A percentile compares a stretch with the other conserved stretches of the same genome.
phyloP scores from a whole-genome alignment of 345 rosid species.

The Brassica incana region DNA sequence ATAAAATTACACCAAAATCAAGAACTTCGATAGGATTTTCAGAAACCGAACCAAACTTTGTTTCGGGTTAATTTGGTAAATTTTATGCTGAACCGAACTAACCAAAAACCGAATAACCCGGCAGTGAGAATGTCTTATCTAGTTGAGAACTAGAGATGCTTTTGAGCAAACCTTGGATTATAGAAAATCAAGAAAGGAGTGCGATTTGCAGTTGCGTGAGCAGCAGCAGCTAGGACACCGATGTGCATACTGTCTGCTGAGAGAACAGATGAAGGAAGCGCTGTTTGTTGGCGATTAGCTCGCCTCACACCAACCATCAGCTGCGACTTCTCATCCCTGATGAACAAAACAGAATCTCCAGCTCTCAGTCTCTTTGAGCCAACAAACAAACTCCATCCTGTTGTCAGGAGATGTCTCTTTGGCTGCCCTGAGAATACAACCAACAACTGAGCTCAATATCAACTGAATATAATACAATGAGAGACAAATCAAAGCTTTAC shows the following conservation, averaged over 20 bases:
- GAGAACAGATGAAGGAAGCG: constrained; percentile 87
- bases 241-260: constrained; percentile 99
- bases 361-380: constrained; percentile 96
- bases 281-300: constrained; percentile 87
- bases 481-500: constrained; percentile 27
- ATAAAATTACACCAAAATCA: no score
- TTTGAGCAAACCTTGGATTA: constrained; percentile 76
- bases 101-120: no score
- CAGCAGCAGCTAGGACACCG: constrained; percentile 99
- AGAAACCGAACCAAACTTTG: no score
- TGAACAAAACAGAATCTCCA: constrained; percentile 94
- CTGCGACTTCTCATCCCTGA: constrained; percentile 97
- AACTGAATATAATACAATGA: neutral
- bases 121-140: no score
- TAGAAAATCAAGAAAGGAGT: constrained; percentile 91
- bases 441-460: constrained; percentile 12
- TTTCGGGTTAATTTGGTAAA: no score
- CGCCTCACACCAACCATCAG: constrained; percentile 90
- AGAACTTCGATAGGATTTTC: no score
- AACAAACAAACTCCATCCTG: constrained; percentile 97
- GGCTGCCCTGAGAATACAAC: constrained; percentile 76
- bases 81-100: no score
- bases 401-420: constrained; percentile 93
- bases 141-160: neutral
- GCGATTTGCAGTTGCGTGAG: constrained; percentile 86